Evolutionary conservation across 1,284 basidiomycete genomes (phyloP), one percentile per base, ranked within the genome.

Genomic region (Rhodotorula sp.): DNA sequence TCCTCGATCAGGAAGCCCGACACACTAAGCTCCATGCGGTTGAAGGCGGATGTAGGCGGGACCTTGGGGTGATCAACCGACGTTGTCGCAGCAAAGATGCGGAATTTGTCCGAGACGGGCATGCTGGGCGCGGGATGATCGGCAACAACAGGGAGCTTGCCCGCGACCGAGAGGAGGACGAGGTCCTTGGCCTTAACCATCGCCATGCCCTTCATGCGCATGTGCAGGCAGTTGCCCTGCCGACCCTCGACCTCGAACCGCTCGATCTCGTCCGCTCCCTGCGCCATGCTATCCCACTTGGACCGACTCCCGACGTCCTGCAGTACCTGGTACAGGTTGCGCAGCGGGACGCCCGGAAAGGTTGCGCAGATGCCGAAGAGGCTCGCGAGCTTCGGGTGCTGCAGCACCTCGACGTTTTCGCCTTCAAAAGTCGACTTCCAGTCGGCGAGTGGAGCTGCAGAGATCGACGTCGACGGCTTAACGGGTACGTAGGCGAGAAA

Each of bases 131-230:
- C 58, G 4, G 55, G 16, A 3, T 27, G 19, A 7, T 61, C 46
- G 25, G 45, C 44, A 1, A 34, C 14, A 23, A 54, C 53, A 0
- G 67, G 46, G 5, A 79, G 55, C 16, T 69, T 71, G 23, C 71
- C 73, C 34, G 71, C 71, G 41, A 77, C 64, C 2, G 77, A 78
- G 13, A 79, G 68, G 4, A 79, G 67, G 42, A 76, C 73, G 64
- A 79, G 72, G 58, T 79, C 78, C 53, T 75, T 75, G 0, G 71
- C 60, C 48, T 79, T 91, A 89, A 71, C 91, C 87, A 73, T 88
- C 88, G 68, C 81, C 83, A 58, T 87, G 85, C 1, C 89, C 88
- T 14, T 88, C 87, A 10, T 88, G 87, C 0, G 82, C 81, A 13
- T 88, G 88, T 53, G 54, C 62, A 63, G 41, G 27, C 45, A 53